Evolutionary conservation across 2,329 filamentous ascomycete species (phyloP).

Genomic region (Fusarium sp.): DNA sequence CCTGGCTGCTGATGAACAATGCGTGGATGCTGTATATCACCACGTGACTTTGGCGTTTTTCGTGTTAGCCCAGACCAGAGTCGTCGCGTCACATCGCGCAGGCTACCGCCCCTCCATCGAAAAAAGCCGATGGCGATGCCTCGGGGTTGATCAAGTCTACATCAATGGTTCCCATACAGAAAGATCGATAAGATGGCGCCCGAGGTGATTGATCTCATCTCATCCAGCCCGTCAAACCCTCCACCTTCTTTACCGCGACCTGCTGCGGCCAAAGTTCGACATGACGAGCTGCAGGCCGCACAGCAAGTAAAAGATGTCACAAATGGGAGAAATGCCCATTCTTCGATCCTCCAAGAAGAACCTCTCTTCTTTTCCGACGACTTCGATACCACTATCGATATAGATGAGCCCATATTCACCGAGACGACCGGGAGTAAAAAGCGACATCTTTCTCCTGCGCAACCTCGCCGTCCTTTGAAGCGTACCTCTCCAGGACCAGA

Average conservation of each 20-base stretch:
- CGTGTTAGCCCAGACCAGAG: conserved; percentile 15
- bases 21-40: background rate
- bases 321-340: background rate
- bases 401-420: conserved; percentile 46
- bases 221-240: conserved; percentile 48
- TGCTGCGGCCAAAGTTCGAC: background rate
- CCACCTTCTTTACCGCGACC: conserved; percentile 4
- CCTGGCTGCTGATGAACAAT: background rate
- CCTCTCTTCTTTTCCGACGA: conserved; percentile 48
- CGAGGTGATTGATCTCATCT: conserved; percentile 53
- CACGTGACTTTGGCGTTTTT: conserved; percentile 46
- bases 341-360: conserved; percentile 8
- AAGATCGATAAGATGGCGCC: conserved; percentile 43
- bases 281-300: background rate
- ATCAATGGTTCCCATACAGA: background rate
- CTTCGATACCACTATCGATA: conserved; percentile 55
- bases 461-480: conserved; percentile 25
- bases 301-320: background rate
- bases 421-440: conserved; percentile 46
- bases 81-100: conserved; percentile 37
- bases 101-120: conserved; percentile 18
- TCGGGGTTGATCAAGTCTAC: background rate
- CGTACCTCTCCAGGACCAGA: conserved; percentile 21
- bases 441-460: conserved; percentile 39
- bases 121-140: background rate